Evolutionary conservation across 768 basidiomycete species (phyloP).

Genomic region (Hydnum rufescens): DNA sequence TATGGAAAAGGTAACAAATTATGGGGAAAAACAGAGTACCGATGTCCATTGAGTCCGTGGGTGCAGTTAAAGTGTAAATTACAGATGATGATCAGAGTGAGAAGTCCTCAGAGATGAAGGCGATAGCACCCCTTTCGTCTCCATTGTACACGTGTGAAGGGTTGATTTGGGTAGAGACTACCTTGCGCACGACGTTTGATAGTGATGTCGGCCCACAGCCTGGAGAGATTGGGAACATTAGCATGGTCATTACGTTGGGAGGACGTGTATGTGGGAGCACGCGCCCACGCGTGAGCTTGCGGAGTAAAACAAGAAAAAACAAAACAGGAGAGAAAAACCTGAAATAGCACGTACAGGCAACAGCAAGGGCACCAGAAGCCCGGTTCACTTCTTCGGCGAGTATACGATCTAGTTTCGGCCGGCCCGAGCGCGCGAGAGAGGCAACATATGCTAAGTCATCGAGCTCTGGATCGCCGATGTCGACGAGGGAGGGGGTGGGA

Average conservation of each 20-base stretch:
- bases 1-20: too few relatives aligned
- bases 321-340: not conserved
- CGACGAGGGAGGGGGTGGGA: not conserved
- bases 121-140: constrained; percentile 37
- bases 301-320: constrained; percentile 1
- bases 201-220: constrained; percentile 58
- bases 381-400: constrained; percentile 42
- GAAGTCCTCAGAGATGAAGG: constrained; percentile 49
- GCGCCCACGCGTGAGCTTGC: too few relatives aligned
- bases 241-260: not conserved
- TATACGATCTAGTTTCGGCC: constrained; percentile 42
- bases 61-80: too few relatives aligned
- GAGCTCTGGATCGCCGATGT: constrained; percentile 23
- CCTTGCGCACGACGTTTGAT: constrained; percentile 46
- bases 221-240: constrained; percentile 13
- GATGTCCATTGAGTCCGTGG: too few relatives aligned
- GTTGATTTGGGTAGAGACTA: constrained; percentile 39
- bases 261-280: too few relatives aligned
- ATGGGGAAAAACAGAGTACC: too few relatives aligned
- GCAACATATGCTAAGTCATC: constrained; percentile 36
- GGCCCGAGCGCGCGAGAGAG: constrained; percentile 44
- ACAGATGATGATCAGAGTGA: constrained; percentile 36
- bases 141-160: constrained; percentile 32
- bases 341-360: constrained; percentile 37
- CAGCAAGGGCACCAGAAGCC: constrained; percentile 36